These are phyloP conservation scores for Candida stauntonica DNA, from an alignment of 805 yeast species.

Conservation along the genomic window DNA sequence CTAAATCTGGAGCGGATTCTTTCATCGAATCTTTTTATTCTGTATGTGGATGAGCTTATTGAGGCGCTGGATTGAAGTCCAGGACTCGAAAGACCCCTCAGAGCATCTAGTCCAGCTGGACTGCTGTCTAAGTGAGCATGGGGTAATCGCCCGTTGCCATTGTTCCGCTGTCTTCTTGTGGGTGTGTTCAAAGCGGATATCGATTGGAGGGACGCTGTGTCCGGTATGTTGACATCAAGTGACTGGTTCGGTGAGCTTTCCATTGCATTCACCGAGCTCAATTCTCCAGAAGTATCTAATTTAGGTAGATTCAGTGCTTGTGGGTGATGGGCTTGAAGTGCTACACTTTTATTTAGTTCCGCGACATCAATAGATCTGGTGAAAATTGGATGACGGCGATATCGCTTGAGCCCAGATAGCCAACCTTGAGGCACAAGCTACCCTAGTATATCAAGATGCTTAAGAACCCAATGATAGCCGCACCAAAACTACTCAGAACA, in stretches of 20 bases:
- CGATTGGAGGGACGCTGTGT: constrained; percentile 15
- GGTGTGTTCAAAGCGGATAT: constrained; percentile 12
- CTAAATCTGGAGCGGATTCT: constrained; percentile 19
- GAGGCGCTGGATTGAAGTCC: constrained; percentile 15
- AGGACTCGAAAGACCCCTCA: constrained; percentile 12
- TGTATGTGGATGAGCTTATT: constrained; percentile 9
- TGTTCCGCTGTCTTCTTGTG: constrained; percentile 2
- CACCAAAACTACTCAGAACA: no score
- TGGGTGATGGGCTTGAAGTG: no score
- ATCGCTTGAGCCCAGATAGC: no score
- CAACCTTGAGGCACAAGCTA: no score
- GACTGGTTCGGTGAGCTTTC: constrained; percentile 5
- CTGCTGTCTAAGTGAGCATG: not conserved
- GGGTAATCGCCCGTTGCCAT: not conserved
- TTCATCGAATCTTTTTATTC: constrained; percentile 19
- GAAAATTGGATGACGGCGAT: not conserved
- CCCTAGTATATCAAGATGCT: no score
- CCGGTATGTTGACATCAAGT: constrained; percentile 6
- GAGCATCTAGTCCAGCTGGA: no score
- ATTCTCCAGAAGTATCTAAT: not conserved
- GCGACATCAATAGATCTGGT: not conserved
- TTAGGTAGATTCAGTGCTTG: no score
- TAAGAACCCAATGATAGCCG: no score
- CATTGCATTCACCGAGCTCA: constrained; percentile 1
- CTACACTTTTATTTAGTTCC: not conserved